phyloP scores from a whole-genome alignment of 768 basidiomycete genomes.

The Phaeolepiota aurea region DNA sequence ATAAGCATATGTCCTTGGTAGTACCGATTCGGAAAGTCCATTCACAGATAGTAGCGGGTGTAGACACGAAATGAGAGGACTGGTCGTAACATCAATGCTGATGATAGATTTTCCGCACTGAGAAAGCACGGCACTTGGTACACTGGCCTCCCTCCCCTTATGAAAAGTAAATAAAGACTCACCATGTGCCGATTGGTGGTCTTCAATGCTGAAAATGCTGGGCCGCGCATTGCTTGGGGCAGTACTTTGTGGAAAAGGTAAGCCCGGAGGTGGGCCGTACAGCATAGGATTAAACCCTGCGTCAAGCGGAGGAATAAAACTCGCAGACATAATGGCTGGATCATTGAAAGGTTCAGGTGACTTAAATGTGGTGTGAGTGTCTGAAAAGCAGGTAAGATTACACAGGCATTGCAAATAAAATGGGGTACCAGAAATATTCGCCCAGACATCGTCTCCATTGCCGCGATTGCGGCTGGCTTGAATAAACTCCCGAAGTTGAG shows the following conservation, averaged over 20 bases:
- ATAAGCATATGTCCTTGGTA: constrained; percentile 8
- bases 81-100: constrained; percentile 51
- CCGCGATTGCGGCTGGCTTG: constrained; percentile 60
- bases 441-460: too few relatives aligned
- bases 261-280: constrained; percentile 63
- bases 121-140: constrained; percentile 85
- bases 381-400: too few relatives aligned
- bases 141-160: constrained; percentile 80
- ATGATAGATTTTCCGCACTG: constrained; percentile 79
- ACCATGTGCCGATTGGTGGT: constrained; percentile 45
- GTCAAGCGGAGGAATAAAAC: constrained; percentile 38
- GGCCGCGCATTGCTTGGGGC: neutral
- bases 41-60: constrained; percentile 19
- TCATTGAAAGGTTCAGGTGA: constrained; percentile 52
- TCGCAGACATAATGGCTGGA: constrained; percentile 76
- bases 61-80: constrained; percentile 25
- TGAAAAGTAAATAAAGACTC: constrained; percentile 47
- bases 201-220: constrained; percentile 13
- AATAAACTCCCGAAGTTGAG: constrained; percentile 70
- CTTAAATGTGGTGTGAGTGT: too few relatives aligned
- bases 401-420: too few relatives aligned
- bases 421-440: constrained; percentile 14
- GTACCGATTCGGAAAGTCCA: constrained; percentile 30
- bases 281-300: constrained; percentile 22
- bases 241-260: constrained; percentile 35